phyloP scores from a whole-genome alignment of 164 flowering plant genomes.

The Vitis amurensis region DNA sequence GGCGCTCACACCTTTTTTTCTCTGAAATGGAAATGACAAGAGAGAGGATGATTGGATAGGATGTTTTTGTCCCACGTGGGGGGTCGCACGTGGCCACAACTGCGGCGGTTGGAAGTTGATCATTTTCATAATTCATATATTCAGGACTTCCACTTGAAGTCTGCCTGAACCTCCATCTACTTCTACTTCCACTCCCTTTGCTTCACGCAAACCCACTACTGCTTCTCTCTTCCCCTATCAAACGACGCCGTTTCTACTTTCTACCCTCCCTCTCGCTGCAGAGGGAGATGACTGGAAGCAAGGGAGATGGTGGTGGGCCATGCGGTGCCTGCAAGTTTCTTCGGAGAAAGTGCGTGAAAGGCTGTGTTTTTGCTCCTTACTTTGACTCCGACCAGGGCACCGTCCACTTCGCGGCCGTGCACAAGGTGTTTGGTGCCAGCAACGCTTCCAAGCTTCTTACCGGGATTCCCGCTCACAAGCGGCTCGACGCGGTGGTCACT shows the following conservation, averaged over 20 bases:
- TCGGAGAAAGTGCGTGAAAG: conserved; percentile 42
- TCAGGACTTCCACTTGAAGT: too few species aligned
- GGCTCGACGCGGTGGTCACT: conserved; percentile 42
- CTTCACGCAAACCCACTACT: too few species aligned
- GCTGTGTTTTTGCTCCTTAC: conserved; percentile 49
- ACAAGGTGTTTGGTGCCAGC: conserved; percentile 57
- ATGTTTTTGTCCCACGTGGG: conserved; percentile 29
- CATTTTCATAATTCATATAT: neutral
- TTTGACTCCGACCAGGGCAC: conserved; percentile 49
- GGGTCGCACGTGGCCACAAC: conserved; percentile 28
- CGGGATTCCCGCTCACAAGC: conserved; percentile 30
- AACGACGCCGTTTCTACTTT: conserved; percentile 4
- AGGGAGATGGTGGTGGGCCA: conserved; percentile 30
- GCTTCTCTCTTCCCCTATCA: neutral
- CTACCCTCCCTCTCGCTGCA: conserved; percentile 3
- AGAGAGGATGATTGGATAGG: conserved; percentile 18
- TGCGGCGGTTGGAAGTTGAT: conserved; percentile 31
- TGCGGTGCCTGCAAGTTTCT: conserved; percentile 58
- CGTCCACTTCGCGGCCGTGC: conserved; percentile 50
- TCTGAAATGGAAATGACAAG: conserved; percentile 13
- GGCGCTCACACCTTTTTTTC: neutral
- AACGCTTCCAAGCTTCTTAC: conserved; percentile 47
- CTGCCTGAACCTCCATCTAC: conserved; percentile 14
- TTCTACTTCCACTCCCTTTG: too few species aligned
- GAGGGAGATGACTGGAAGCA: conserved; percentile 13